Evolutionary conservation across 2,329 filamentous ascomycete species (phyloP).

Genomic region (Fusarium irregulare): DNA sequence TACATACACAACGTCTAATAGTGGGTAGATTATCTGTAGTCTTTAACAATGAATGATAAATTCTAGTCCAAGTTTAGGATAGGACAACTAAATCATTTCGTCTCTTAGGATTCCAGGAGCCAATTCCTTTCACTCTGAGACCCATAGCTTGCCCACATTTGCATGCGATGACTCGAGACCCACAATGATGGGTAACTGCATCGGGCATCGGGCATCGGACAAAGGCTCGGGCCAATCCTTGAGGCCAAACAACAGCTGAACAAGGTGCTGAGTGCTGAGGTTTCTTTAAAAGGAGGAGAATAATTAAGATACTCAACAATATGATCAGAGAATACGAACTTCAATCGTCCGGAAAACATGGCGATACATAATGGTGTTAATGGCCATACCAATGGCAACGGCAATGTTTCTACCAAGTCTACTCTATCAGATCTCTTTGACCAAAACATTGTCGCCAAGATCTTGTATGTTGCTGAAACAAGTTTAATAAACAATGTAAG

Average conservation of each 20-base stretch:
- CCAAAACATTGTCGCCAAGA: conserved; percentile 38
- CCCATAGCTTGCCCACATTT: too few relatives aligned
- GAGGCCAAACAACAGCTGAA: neutral
- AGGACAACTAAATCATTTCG: too few relatives aligned
- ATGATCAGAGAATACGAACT: neutral
- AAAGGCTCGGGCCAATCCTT: conserved; percentile 1
- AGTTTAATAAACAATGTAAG: conserved; percentile 30
- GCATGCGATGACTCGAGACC: neutral
- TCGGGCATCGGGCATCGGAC: conserved; percentile 27
- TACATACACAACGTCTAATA: too few relatives aligned
- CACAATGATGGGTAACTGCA: neutral
- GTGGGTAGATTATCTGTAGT: too few relatives aligned
- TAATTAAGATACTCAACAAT: too few relatives aligned
- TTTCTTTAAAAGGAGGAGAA: conserved; percentile 2
- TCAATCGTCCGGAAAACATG: neutral
- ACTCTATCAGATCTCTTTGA: conserved; percentile 29
- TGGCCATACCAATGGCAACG: conserved; percentile 10
- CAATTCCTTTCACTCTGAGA: too few relatives aligned
- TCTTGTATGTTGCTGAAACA: conserved; percentile 27
- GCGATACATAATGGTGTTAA: neutral
- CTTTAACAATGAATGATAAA: too few relatives aligned
- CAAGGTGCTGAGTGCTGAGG: neutral
- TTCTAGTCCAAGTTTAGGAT: too few relatives aligned
- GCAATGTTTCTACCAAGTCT: neutral
- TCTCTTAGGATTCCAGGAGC: too few relatives aligned